Evolutionary conservation across 805 yeast species (phyloP), one percentile per base, ranked within the genome.

Genomic region (Kurtzmaniella cleridarum): DNA sequence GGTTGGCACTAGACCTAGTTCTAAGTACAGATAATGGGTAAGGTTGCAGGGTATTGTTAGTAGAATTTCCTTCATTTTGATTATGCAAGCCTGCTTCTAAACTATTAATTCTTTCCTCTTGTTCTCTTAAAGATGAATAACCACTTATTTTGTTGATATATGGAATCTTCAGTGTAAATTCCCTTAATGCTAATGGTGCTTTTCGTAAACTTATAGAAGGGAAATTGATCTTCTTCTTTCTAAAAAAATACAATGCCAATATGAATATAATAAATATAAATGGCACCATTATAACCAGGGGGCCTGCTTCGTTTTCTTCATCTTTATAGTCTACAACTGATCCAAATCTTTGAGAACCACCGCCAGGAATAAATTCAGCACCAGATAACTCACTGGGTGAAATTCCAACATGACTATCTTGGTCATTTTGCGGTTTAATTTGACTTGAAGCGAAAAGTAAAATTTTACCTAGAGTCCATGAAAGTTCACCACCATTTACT

Each of bases 381-480:
- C 57, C 59, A 0, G 69, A 57, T 7, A 64, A 53, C 8, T 57
- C 62, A 44, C 75, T 64, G 2, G 76, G 71, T 17, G 55, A 50
- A 12, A 73, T 60, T 2, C 76, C 78, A 15, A 66, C 56, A 1
- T 54, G 38, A 8, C 41, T 35, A 9, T 49, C 52, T 5, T 48
- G 41, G 3, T 54, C 43, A 2, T 35, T 15, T 2, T 44, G 16
- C 5, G 65, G 57, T 2, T 34, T 23, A 5, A 86, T 70, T 45
- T 79, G 80, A 12, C 90, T 76, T 0, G 95, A 79, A 0, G 96
- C 96, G 57, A 80, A 86, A 10, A 91, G 58, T 3, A 93, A 56
- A 20, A 90, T 88, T 52, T 84, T 82, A 4, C 98, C 99, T 27
- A 93, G 57, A 0, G 98, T 91, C 99, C 99, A 93, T 0, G 96